Conservation (phyloP, 805 yeast genomes). For the Naumovozyma baii region DNA sequence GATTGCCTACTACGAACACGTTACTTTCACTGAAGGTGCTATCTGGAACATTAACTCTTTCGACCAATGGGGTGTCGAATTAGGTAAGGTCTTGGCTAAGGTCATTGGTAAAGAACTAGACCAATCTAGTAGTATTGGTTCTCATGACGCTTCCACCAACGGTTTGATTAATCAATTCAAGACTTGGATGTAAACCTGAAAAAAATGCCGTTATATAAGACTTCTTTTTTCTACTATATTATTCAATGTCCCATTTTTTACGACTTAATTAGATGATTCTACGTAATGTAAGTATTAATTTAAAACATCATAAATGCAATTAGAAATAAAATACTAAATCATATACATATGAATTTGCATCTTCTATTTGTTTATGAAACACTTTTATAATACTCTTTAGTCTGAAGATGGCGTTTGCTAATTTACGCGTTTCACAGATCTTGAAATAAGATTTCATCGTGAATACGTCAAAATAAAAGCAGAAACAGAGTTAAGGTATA, state of each 20-base stretch:
- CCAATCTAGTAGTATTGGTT: constrained; percentile 40
- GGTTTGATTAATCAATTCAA: constrained; percentile 93
- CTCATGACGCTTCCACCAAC: constrained; percentile 87
- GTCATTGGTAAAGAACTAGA: constrained; percentile 85
- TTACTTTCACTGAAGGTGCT: constrained; percentile 97
- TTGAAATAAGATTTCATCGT: too few relatives aligned
- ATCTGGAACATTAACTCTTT: constrained; percentile 98
- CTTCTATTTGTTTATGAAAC: too few relatives aligned
- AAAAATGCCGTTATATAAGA: background rate
- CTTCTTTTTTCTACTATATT: background rate
- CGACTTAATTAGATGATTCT: background rate
- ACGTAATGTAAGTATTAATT: constrained; percentile 1
- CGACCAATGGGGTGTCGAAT: constrained; percentile 99
- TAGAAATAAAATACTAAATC: too few relatives aligned
- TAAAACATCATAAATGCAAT: background rate
- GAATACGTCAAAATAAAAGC: too few relatives aligned
- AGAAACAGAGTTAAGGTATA: too few relatives aligned
- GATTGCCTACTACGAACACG: constrained; percentile 96
- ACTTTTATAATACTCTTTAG: too few relatives aligned
- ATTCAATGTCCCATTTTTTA: background rate
- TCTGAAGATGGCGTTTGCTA: too few relatives aligned
- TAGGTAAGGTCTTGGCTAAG: constrained; percentile 96
- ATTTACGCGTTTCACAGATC: too few relatives aligned
- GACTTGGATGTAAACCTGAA: constrained; percentile 46
- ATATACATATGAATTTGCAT: too few relatives aligned